Evolutionary conservation across 768 basidiomycete species (phyloP), one percentile per base, ranked within the genome.

Genomic region (Neoboletus subvelutipes): DNA sequence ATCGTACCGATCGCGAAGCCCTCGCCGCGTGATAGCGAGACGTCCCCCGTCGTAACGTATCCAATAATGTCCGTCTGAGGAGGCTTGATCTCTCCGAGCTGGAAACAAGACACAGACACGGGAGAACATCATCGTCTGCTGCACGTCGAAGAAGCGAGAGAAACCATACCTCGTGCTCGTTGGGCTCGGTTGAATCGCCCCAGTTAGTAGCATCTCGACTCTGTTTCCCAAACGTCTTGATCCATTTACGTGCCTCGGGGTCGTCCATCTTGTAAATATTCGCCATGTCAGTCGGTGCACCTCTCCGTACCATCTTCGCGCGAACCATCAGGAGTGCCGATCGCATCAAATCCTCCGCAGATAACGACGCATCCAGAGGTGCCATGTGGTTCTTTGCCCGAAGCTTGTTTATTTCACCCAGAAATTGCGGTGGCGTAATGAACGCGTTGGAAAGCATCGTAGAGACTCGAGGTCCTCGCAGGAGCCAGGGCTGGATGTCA

Each of bases 21-120:
- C 56, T 81, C 75, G 0, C 95, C 95, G 29, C 85, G 81, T 0
- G 84, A 79, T 9, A 98, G 78, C 2, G 94, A 95, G 67, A 82
- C 88, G 57, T 85, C 86, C 0, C 94, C 95, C 3, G 90, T 87
- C 0, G 93, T 92, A 20, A 94, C 79, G 64, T 90, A 91, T 1
- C 96, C 95, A 51, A 96, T 83, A 26, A 90, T 78, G 4, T 73
- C 67, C 4, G 74, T 68, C 46, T 77, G 66, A 2, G 74, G 64
- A 6, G 84, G 77, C 8, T 73, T 68, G 7, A 70, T 59, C 56
- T 78, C 75, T 13, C 78, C 78, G 4, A 85, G 65, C 86, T 87
- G 49, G 36, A 55, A 59, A 49, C 48, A 18, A 33, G 47, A 39
- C 7, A 28, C 28, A 22, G 41, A 43, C 1, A 28, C 22, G 13